Conservation (phyloP, 2,329 filamentous ascomycete species). For the Trichoderma polysporum region DNA sequence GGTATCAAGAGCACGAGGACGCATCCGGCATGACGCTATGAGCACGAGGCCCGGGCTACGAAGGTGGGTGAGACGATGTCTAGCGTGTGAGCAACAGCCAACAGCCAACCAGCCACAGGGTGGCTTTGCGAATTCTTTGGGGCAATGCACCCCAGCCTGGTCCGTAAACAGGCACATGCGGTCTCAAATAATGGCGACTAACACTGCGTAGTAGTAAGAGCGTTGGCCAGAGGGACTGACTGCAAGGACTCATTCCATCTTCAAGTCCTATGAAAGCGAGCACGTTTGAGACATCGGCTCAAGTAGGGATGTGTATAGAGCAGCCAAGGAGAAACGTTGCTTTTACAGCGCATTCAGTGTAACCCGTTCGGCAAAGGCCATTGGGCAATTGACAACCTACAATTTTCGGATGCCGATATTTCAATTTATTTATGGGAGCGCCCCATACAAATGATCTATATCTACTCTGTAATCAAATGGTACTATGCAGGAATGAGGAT, state of each 20-base stretch:
- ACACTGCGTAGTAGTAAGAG: not conserved
- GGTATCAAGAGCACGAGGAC: constrained; percentile 21
- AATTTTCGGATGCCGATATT: not conserved
- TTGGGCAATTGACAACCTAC: not conserved
- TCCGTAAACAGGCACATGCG: too few species aligned
- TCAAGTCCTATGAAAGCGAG: not conserved
- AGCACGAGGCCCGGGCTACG: constrained; percentile 19
- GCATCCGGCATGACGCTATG: constrained; percentile 21
- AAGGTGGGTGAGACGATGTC: constrained; percentile 17
- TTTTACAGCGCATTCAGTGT: not conserved
- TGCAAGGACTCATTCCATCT: not conserved
- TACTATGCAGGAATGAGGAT: not conserved
- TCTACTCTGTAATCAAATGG: too few species aligned
- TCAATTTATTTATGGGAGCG: not conserved
- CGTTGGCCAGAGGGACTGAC: not conserved
- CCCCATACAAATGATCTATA: not conserved
- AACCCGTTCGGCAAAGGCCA: not conserved
- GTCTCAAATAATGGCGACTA: not conserved
- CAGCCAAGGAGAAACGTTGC: not conserved
- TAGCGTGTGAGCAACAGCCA: constrained; percentile 12
- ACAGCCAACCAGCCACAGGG: constrained; percentile 13
- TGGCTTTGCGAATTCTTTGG: not conserved
- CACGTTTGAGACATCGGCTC: not conserved
- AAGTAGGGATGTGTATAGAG: not conserved
- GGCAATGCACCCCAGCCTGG: not conserved